A percentile compares a stretch with the other conserved stretches of the same genome.
Evolutionary conservation across 2,329 filamentous ascomycete species (phyloP).

Genomic region (Podosphaera aphanis): DNA sequence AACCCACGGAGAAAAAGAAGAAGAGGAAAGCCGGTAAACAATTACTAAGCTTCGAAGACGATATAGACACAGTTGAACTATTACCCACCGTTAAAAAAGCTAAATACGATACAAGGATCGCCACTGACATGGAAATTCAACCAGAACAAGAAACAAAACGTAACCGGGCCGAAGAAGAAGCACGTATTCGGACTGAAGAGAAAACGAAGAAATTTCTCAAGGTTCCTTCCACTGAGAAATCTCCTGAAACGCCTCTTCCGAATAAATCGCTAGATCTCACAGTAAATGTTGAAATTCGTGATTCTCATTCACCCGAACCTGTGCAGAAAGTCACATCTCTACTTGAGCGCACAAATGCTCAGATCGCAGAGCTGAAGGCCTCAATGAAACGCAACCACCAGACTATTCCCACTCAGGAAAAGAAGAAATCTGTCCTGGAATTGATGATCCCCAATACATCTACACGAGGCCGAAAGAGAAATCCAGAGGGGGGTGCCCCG

Average conservation of each 20-base stretch:
- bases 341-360: slow-evolving; percentile 50
- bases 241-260: slow-evolving; percentile 17
- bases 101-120: slow-evolving; percentile 57
- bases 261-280: slow-evolving; percentile 10
- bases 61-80: slow-evolving; percentile 24
- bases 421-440: slow-evolving; percentile 45
- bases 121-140: slow-evolving; percentile 28
- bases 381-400: slow-evolving; percentile 50
- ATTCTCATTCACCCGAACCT: slow-evolving; percentile 17
- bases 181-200: too few relatives aligned
- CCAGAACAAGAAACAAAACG: slow-evolving; percentile 14
- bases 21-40: slow-evolving; percentile 58
- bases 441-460: slow-evolving; percentile 52
- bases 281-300: slow-evolving; percentile 14
- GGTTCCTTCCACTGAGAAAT: slow-evolving; percentile 17
- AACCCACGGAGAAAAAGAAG: slow-evolving; percentile 29
- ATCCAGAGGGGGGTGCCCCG: slow-evolving; percentile 29
- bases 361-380: slow-evolving; percentile 59
- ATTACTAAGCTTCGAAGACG: slow-evolving; percentile 53
- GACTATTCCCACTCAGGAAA: slow-evolving; percentile 26
- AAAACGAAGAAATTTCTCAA: slow-evolving; percentile 14
- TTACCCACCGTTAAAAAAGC: slow-evolving; percentile 45
- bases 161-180: slow-evolving; percentile 4
- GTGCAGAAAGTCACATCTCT: slow-evolving; percentile 18
- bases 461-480: slow-evolving; percentile 45